Conservation (phyloP, 257 asterid species). For the Paraleonurus japonicus region DNA sequence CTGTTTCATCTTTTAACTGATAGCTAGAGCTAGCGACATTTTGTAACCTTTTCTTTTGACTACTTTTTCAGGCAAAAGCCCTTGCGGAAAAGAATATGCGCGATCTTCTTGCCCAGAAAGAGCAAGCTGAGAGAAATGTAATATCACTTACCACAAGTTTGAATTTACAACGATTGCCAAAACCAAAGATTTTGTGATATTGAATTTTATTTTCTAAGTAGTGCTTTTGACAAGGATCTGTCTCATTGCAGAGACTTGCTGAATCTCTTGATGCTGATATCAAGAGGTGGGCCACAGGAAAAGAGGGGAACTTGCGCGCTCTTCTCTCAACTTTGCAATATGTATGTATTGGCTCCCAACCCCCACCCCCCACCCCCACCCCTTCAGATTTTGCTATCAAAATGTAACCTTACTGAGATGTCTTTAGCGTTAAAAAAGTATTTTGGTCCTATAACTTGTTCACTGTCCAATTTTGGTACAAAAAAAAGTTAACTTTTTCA, state of each 20-base stretch:
- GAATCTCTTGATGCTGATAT: slow-evolving; percentile 90
- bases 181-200: neutral
- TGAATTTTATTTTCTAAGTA: too few relatives aligned
- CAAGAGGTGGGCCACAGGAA: slow-evolving; percentile 93
- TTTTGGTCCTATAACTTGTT: too few relatives aligned
- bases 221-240: slow-evolving; percentile 14
- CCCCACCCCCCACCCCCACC: too few relatives aligned
- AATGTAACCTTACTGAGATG: too few relatives aligned
- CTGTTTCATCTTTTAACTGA: slow-evolving; percentile 20
- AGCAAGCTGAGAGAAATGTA: slow-evolving; percentile 98
- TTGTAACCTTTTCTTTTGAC: slow-evolving; percentile 9
- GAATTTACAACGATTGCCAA: slow-evolving; percentile 12
- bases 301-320: slow-evolving; percentile 95
- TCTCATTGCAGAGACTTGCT: slow-evolving; percentile 80
- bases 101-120: slow-evolving; percentile 87
- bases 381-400: neutral
- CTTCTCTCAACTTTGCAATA: slow-evolving; percentile 98
- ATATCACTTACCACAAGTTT: slow-evolving; percentile 20
- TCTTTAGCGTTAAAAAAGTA: too few relatives aligned
- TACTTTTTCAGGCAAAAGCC: slow-evolving; percentile 81
- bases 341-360: slow-evolving; percentile 41
- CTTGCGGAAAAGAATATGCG: slow-evolving; percentile 96
- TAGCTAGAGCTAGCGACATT: slow-evolving; percentile 17
- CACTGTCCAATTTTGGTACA: too few relatives aligned
- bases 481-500: too few relatives aligned